Conservation (phyloP, 331 rosid genomes). For the Malus hybrid region DNA sequence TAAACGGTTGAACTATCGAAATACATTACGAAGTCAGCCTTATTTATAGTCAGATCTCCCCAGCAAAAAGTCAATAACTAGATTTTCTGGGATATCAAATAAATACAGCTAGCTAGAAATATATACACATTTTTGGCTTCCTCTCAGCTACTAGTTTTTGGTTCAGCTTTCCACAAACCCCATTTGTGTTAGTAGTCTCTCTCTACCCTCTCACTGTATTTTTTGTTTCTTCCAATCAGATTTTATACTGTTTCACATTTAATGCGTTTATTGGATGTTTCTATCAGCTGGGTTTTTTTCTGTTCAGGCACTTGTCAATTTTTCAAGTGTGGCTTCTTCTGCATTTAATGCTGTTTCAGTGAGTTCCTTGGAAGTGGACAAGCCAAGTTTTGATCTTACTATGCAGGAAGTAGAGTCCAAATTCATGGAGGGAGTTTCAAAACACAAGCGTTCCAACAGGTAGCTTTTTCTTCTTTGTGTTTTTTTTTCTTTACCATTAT, state of each 20-base stretch:
- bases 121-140: not conserved
- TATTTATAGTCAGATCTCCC: conserved; percentile 5
- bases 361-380: conserved; percentile 32
- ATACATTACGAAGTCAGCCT: too few species aligned
- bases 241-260: not conserved
- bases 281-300: not conserved
- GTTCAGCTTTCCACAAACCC: conserved; percentile 23
- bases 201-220: conserved; percentile 29
- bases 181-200: conserved; percentile 41
- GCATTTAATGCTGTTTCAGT: conserved; percentile 61
- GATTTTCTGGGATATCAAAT: conserved; percentile 23
- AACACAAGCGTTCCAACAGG: conserved; percentile 60
- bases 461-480: not conserved
- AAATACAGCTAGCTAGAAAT: conserved; percentile 12
- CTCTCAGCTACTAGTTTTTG: too few species aligned
- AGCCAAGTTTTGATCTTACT: conserved; percentile 27
- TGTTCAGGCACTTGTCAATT: conserved; percentile 37
- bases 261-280: not conserved
- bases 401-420: conserved; percentile 48
- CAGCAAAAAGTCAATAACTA: conserved; percentile 13
- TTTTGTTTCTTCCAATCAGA: conserved; percentile 26
- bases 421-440: conserved; percentile 50
- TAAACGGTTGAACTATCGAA: too few species aligned
- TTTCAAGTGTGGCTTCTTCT: conserved; percentile 30
- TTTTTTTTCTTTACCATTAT: not conserved